Evolutionary conservation across 495 filamentous ascomycete species (phyloP).

Genomic region (Daldinia childiae): DNA sequence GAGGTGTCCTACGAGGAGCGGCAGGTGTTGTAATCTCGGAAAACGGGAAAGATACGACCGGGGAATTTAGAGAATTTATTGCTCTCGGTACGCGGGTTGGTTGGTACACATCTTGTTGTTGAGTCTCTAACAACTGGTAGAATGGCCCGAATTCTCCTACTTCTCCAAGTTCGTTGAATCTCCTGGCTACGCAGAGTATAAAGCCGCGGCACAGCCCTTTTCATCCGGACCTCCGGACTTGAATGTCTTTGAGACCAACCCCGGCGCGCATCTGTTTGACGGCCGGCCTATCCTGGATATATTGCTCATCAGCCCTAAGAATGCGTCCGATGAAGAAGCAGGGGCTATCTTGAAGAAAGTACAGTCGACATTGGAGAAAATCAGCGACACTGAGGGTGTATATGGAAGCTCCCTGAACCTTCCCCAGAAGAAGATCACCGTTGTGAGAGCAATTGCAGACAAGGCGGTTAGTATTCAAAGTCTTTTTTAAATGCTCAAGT

Average conservation of each 20-base stretch:
- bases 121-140: constrained; percentile 17
- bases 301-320: constrained; percentile 25
- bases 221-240: constrained; percentile 22
- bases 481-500: neutral
- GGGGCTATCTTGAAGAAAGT: constrained; percentile 18
- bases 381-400: constrained; percentile 7
- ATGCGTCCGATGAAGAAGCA: constrained; percentile 7
- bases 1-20: constrained; percentile 8
- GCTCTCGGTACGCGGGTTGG: constrained; percentile 20
- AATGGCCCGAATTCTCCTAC: constrained; percentile 20
- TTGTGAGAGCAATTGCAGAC: constrained; percentile 19
- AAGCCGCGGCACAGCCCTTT: constrained; percentile 4
- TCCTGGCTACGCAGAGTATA: constrained; percentile 7
- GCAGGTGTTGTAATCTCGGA: constrained; percentile 16
- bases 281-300: constrained; percentile 10
- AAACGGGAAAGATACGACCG: constrained; percentile 24
- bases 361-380: constrained; percentile 8
- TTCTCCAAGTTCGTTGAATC: constrained; percentile 26
- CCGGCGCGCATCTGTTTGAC: constrained; percentile 13
- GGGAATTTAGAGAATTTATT: constrained; percentile 19
- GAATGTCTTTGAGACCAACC: constrained; percentile 32
- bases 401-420: constrained; percentile 33
- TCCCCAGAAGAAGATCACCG: constrained; percentile 17
- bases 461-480: constrained; percentile 19
- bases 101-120: neutral